Evolutionary conservation across 1,139 yeast genomes (phyloP), one percentile per base, ranked within the genome.

Genomic region (Scheffersomyces insectosa): DNA sequence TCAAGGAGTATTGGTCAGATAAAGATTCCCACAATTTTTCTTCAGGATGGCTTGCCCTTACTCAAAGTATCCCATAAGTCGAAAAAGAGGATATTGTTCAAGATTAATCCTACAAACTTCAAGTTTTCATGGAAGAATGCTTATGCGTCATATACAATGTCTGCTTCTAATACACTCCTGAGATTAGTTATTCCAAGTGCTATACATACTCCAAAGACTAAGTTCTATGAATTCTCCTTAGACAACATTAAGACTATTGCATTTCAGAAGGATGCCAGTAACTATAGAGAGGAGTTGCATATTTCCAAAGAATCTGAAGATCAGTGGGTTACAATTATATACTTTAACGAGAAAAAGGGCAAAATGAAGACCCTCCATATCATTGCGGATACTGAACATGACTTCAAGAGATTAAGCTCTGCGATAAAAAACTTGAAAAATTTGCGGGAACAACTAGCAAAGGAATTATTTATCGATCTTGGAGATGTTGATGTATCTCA

Each of bases 221-320:
- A 62, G 29, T 59, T 73, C 11, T 77, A 80, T 16, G 74, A 68
- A 38, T 70, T 90, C 45, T 69, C 76, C n/a, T 70, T 89, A 12
- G 96, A 88, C 59, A 81, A 82, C 43, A 85, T 93, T 35, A 81
- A 82, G 50, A 84, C 82, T 44, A 76, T 89, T 1, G 68, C 90
- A 42, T 70, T 77, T 9, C 89, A 84, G 9, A 76, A 73, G 11
- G 86, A 85, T 52, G 97, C 97, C 1, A 74, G 79, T 25, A 86
- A 87, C 49, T 91, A 89, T 57, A 70, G 96, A 46, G 97, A 91
- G 56, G 96, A 88, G 60, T 77, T 88, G 49, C 84, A 85, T 38
- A 77, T 90, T 1, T 79, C 91, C 1, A 70, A 80, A 38, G 90
- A 85, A 39, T 78, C 77, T 42, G 82, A 82, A 39, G 68, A 72